Base-by-base conservation (phyloP, 1,284 basidiomycete species). In the Peniophora sp. region DNA sequence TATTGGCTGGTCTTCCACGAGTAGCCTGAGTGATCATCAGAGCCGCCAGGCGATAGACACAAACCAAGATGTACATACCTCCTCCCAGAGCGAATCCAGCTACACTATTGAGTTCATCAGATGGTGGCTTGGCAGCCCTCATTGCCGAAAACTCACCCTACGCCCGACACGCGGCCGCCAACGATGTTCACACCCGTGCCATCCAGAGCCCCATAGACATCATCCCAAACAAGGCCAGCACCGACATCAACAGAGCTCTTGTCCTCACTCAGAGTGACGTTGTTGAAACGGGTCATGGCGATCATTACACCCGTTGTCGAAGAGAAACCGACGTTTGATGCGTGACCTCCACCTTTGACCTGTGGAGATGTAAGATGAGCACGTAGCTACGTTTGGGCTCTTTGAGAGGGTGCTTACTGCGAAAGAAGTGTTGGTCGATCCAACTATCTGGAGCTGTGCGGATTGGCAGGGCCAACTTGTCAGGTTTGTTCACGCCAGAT, bases 31-130 rank as follows among this genome's bases (percentile, higher is more conserved):
- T 11, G 6, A 12, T 36, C 23, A 10, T 11, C 2, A 35, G 6
- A 24, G 24, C 12, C 20, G 32, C 19, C 19, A 45, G 35, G 16
- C 17, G 36, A 14, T 17, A 49, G 8, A 10, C 12, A 9, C n/a
- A 8, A 12, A 23, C n/a, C 3, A 20, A 24, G 2, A 53, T 51
- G 25, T 32, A 52, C 65, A n/a, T 59, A 72, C 79, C 79, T 67
- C 78, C 79, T 0, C 78, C 79, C 0, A 81, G 68, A 0, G 66
- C 72, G 47, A 77, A 75, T 1, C 79, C 78, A 14, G 73, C 77
- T 2, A 81, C 75, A 22, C 79, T 78, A 5, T 32, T 5, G 27
- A 32, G 27, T 63, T 63, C 14, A 65, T 60, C 9, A 44, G 19
- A n/a, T 16, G 19, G 38, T 39, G 38, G 38, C 19, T 16, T n/a